Evolutionary conservation across 306 rosid genomes (phyloP), one percentile per base, ranked within the genome.

Genomic region (Phaseolus lunatus): DNA sequence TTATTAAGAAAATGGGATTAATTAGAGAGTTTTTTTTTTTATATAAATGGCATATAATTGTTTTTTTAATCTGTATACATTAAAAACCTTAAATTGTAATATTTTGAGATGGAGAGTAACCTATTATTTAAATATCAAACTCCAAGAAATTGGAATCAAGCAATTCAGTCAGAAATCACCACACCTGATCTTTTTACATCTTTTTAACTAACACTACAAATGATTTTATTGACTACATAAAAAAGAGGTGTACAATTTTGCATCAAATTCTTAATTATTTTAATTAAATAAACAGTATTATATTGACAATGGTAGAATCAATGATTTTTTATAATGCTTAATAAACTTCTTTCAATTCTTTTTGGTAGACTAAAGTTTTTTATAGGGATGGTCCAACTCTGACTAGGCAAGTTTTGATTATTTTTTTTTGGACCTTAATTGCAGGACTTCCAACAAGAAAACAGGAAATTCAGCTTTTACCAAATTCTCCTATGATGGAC

Each of bases 401-500:
- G 68, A n/a, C 48, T 4, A 0, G 10, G 12, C 27, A 19, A 20
- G 20, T 20, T 16, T 19, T 70, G 33, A 31, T 18, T n/a, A n/a
- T n/a, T n/a, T 50, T 53, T 8, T 22, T 49, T 53, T 52, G 47
- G 11, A 3, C 4, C 48, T 2, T 43, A 12, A 26, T 61, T 62
- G 20, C 35, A 82, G 78, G 83, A 67, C 44, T 83, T 1, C 80
- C 80, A 66, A 72, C 70, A 0, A 67, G 44, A 26, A 67, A 29
- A 26, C 53, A 82, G 7, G 49, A 76, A 11, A 41, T 82, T 53
- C 47, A 76, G 37, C 74, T 76, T 16, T 52, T 19, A 3, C 61
- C 78, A 69, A 49, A 29, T 18, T 69, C 67, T 22, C 81, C 85
- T 6, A 24, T 5, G 13, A 49, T 76, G 16, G 62, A 76, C 61